Conservation (phyloP, 805 yeast species). For the Saturnispora kantuleensis region DNA sequence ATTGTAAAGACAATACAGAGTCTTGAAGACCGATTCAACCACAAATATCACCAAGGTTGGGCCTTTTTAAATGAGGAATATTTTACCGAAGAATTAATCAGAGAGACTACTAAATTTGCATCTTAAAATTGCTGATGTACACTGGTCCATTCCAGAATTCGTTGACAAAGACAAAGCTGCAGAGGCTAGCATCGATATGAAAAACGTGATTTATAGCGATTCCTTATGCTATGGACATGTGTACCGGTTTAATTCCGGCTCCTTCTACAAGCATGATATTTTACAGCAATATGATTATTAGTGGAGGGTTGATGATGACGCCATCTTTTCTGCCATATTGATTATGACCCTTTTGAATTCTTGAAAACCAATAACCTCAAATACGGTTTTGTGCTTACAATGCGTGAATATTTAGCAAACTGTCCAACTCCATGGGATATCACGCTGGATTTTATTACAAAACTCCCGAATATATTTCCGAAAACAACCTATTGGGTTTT, state of each 20-base stretch:
- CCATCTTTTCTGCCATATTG: conserved; percentile 41
- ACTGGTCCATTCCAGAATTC: conserved; percentile 39
- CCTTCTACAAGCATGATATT: conserved; percentile 41
- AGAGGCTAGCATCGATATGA: conserved; percentile 20
- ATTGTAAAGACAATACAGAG: too few relatives aligned
- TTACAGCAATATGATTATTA: conserved; percentile 40
- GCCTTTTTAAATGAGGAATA: conserved; percentile 38
- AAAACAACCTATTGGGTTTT: too few relatives aligned
- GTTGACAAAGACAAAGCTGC: conserved; percentile 30
- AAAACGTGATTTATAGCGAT: conserved; percentile 44
- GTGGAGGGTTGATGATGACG: conserved; percentile 51
- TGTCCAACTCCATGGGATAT: conserved; percentile 41
- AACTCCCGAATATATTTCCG: conserved; percentile 1
- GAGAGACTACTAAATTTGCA: conserved; percentile 22
- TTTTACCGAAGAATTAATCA: conserved; percentile 32
- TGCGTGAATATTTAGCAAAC: conserved; percentile 38
- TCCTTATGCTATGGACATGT: conserved; percentile 60
- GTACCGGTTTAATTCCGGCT: conserved; percentile 44
- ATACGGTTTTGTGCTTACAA: conserved; percentile 42
- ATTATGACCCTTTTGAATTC: conserved; percentile 36
- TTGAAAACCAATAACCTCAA: conserved; percentile 35
- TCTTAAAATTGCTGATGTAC: conserved; percentile 36
- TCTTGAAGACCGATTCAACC: conserved; percentile 30
- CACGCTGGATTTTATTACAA: conserved; percentile 32
- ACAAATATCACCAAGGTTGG: conserved; percentile 33